These are phyloP conservation scores for Colletotrichum truncatum DNA, from an alignment of 2,329 filamentous ascomycete genomes.

Conservation along the genomic window DNA sequence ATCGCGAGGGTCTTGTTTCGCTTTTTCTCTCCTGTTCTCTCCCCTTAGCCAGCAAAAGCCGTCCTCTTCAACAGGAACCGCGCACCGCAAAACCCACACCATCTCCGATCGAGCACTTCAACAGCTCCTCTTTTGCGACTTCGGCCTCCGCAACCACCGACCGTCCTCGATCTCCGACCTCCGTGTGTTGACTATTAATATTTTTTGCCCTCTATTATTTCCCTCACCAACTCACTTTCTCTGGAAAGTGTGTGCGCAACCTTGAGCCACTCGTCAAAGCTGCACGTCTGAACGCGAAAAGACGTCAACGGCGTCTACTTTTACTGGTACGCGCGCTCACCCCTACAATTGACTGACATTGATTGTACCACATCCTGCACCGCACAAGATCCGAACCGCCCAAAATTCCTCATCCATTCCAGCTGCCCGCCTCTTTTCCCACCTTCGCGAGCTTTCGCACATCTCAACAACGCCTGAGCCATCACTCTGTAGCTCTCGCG, in stretches of 20 bases:
- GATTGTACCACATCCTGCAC: constrained; percentile 1
- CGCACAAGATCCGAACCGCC: neutral
- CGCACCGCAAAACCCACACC: constrained; percentile 6
- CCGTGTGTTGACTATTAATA: neutral
- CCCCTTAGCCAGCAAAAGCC: neutral
- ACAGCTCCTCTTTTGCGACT: constrained; percentile 28
- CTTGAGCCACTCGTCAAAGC: neutral
- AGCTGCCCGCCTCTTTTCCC: neutral
- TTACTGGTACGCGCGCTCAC: constrained; percentile 6
- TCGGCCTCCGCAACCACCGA: constrained; percentile 27
- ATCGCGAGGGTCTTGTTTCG: constrained; percentile 18
- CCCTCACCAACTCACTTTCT: neutral
- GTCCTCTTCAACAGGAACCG: constrained; percentile 28
- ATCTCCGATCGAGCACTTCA: constrained; percentile 28
- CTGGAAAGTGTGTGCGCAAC: neutral
- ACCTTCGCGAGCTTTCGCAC: neutral
- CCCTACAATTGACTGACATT: constrained; percentile 16
- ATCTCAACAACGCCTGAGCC: neutral
- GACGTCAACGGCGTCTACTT: constrained; percentile 24
- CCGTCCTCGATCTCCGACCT: constrained; percentile 27
- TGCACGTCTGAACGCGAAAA: constrained; percentile 1
- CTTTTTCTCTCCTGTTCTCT: neutral
- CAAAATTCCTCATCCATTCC: constrained; percentile 27
- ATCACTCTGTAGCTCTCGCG: neutral
- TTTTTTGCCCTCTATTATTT: neutral